Base-by-base conservation (phyloP, 1,139 yeast species). In the Saccharomyces uvarum region DNA sequence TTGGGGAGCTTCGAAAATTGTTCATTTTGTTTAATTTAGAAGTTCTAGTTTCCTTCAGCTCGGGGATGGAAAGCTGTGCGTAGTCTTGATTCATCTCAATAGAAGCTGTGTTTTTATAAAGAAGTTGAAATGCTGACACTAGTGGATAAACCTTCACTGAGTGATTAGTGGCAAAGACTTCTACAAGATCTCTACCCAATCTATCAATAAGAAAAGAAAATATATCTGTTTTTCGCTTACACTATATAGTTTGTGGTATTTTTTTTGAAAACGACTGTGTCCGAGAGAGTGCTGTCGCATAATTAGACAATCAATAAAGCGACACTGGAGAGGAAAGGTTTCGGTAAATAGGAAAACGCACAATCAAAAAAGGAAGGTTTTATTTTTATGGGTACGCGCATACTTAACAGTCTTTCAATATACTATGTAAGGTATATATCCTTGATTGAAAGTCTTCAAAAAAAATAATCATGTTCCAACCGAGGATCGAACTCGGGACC, bases 401-500 rank as follows among this genome's bases (percentile, higher is more conserved):
- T 24, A 24, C 26, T 24, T 24, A 24, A 4, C 6, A 24, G 6
- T 24, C 26, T 4, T 24, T 4, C 5, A 24, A 24, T 24, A 24
- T 3, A 21, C 21, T 21, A 2, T 21, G 21, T 21, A 1, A 21
- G 21, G 3, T 21, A 21, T 21, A 24, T 24, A 24, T 24, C 26
- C 26, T 24, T 24, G 26, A 4, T 4, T 24, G 2, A 24, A 24
- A 24, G 26, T 5, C 1, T 21, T 3, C 4, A 48, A 51, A 49
- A 53, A 51, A 49, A 49, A 6, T 32, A n/a, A 48, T 24, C 26
- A 42, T 58, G 64, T 61, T 61, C 63, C 53, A 61, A 61, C 64
- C 55, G 64, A 53, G 59, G 58, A 46, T 61, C 64, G 64, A 61
- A 61, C 64, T 57, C 64, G 54, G 64, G 64, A 59, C 64, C 64